Evolutionary conservation across 352 stramenopile genomes (phyloP).

Genomic region (Blastocystis sp.): DNA sequence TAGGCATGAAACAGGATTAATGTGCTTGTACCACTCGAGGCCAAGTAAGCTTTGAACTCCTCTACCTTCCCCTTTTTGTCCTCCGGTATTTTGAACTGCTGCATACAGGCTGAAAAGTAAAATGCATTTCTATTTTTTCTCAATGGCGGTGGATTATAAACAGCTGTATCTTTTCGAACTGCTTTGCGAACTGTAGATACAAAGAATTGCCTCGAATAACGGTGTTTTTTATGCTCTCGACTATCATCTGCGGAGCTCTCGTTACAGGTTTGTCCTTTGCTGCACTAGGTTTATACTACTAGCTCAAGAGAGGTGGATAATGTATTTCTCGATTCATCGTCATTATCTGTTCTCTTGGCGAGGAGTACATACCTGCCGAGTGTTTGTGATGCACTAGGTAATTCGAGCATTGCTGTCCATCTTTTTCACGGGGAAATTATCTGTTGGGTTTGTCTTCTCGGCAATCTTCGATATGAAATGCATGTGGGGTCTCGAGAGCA

Average conservation of each 20-base stretch:
- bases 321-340: conserved; percentile 4
- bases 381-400: background rate
- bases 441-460: conserved; percentile 31
- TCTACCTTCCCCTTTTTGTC: background rate
- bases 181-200: background rate
- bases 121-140: background rate
- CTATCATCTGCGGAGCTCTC: background rate
- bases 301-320: conserved; percentile 31
- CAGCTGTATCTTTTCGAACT: background rate
- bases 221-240: background rate
- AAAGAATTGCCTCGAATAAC: conserved; percentile 13
- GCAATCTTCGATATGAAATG: conserved; percentile 45
- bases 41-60: conserved; percentile 19
- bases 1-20: background rate
- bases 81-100: conserved; percentile 38
- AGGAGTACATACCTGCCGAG: background rate
- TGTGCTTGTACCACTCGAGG: background rate
- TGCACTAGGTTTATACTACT: background rate
- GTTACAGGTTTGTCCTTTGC: background rate
- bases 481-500: conserved; percentile 49
- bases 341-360: background rate
- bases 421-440: conserved; percentile 1
- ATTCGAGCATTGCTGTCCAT: background rate
- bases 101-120: background rate
- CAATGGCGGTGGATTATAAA: background rate